These are phyloP conservation scores for Trematosphaeria pertusa DNA, from an alignment of 2,329 filamentous ascomycete genomes.

Conservation along the genomic window DNA sequence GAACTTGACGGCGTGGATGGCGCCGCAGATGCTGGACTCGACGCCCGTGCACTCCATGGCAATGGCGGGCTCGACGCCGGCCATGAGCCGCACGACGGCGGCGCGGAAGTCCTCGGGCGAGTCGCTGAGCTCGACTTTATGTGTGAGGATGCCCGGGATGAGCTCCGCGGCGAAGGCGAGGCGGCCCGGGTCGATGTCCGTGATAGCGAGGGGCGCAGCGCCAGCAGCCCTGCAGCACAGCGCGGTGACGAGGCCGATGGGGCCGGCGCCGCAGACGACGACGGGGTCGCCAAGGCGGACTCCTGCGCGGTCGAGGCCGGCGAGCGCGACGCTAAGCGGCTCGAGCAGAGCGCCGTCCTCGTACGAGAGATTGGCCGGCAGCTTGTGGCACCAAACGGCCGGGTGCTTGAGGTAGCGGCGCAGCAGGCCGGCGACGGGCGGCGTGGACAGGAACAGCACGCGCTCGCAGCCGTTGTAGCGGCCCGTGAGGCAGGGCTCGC, in stretches of 20 bases:
- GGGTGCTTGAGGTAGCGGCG: slow-evolving; percentile 95
- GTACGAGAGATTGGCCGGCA: slow-evolving; percentile 82
- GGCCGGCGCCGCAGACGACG: slow-evolving; percentile 89
- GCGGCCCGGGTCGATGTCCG: slow-evolving; percentile 88
- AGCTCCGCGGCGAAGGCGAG: slow-evolving; percentile 85
- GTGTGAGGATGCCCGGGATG: slow-evolving; percentile 78
- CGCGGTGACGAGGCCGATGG: slow-evolving; percentile 89
- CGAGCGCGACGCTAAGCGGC: slow-evolving; percentile 86
- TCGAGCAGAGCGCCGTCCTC: slow-evolving; percentile 92
- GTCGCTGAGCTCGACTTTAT: slow-evolving; percentile 72
- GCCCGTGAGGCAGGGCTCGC: slow-evolving; percentile 89
- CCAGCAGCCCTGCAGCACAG: slow-evolving; percentile 86
- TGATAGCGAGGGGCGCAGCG: slow-evolving; percentile 89
- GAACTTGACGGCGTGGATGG: slow-evolving; percentile 91
- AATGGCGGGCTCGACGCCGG: slow-evolving; percentile 79
- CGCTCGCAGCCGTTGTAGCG: slow-evolving; percentile 94
- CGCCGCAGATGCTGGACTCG: slow-evolving; percentile 83
- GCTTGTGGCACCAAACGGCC: slow-evolving; percentile 94
- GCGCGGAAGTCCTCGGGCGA: slow-evolving; percentile 74
- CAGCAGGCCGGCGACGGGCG: slow-evolving; percentile 84
- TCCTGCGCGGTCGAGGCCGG: slow-evolving; percentile 82
- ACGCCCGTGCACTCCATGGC: slow-evolving; percentile 94
- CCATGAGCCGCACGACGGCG: slow-evolving; percentile 73
- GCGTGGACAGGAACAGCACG: slow-evolving; percentile 88
- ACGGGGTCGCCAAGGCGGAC: slow-evolving; percentile 85